These are phyloP conservation scores for Tetracladium marchalianum DNA, from an alignment of 495 filamentous ascomycete genomes.

Conservation along the genomic window DNA sequence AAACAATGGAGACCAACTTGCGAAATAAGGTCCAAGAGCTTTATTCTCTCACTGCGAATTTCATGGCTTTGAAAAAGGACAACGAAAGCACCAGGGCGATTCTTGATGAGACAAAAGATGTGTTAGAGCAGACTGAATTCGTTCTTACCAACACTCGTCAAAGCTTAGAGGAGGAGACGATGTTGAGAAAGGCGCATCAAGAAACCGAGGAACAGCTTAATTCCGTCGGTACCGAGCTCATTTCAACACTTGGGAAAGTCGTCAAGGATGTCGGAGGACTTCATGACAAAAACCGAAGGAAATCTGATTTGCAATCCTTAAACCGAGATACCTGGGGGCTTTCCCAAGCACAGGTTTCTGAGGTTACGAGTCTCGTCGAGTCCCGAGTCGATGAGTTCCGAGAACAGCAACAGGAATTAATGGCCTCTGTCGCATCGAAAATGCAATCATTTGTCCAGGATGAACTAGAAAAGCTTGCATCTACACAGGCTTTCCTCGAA, in stretches of 20 bases:
- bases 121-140: constrained; percentile 79
- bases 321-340: constrained; percentile 73
- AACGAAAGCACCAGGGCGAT: constrained; percentile 61
- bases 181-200: constrained; percentile 74
- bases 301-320: constrained; percentile 65
- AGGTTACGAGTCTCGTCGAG: constrained; percentile 69
- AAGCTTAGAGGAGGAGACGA: constrained; percentile 68
- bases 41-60: constrained; percentile 71
- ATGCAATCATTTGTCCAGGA: constrained; percentile 63
- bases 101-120: constrained; percentile 66
- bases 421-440: constrained; percentile 53
- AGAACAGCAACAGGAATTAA: constrained; percentile 53
- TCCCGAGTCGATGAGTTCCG: constrained; percentile 58
- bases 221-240: constrained; percentile 58
- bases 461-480: constrained; percentile 58
- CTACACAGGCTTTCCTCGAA: constrained; percentile 57
- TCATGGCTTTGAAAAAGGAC: constrained; percentile 78
- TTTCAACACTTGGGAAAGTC: constrained; percentile 63
- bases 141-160: constrained; percentile 66
- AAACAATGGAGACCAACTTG: constrained; percentile 80
- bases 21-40: constrained; percentile 88
- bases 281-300: constrained; percentile 73
- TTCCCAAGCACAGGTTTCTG: constrained; percentile 62
- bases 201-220: constrained; percentile 70
- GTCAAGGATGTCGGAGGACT: constrained; percentile 72